Evolutionary conservation across 108 stramenopile species (phyloP).

Genomic region (Bacterosira constricta): DNA sequence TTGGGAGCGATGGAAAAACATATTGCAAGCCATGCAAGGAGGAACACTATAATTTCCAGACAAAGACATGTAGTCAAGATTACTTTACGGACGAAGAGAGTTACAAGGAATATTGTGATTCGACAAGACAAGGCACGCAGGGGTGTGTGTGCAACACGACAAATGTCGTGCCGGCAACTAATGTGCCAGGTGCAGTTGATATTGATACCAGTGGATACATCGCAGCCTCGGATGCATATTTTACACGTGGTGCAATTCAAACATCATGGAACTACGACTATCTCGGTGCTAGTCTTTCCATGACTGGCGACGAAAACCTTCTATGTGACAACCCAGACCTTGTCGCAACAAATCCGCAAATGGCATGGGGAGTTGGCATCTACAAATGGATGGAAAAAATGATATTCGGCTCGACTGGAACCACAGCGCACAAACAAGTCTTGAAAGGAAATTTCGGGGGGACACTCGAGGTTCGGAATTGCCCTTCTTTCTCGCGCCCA

Average conservation of each 20-base stretch:
- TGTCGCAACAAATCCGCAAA: constrained; percentile 33
- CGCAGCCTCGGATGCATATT: constrained; percentile 30
- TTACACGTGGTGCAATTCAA: constrained; percentile 31
- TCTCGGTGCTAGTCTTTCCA: constrained; percentile 28
- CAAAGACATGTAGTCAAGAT: constrained; percentile 21
- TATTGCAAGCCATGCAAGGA: constrained; percentile 50
- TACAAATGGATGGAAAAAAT: constrained; percentile 52
- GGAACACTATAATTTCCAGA: constrained; percentile 23
- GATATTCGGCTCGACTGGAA: constrained; percentile 32
- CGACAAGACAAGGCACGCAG: constrained; percentile 25
- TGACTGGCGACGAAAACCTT: constrained; percentile 20
- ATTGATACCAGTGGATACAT: constrained; percentile 23
- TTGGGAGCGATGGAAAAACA: constrained; percentile 25
- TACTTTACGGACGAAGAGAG: constrained; percentile 26
- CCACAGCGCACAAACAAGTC: constrained; percentile 44
- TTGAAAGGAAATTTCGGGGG: constrained; percentile 51
- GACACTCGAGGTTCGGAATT: constrained; percentile 30
- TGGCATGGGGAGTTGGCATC: constrained; percentile 41
- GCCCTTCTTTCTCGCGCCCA: too few species aligned
- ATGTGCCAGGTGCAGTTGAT: constrained; percentile 8
- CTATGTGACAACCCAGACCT: constrained; percentile 48
- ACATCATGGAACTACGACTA: constrained; percentile 51
- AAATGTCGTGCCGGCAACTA: constrained; percentile 7
- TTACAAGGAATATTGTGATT: constrained; percentile 41
- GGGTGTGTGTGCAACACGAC: constrained; percentile 33